Evolutionary conservation across 78 protist genomes (phyloP), one percentile per base, ranked within the genome.

Genomic region (Capsaspora owczarzaki): DNA sequence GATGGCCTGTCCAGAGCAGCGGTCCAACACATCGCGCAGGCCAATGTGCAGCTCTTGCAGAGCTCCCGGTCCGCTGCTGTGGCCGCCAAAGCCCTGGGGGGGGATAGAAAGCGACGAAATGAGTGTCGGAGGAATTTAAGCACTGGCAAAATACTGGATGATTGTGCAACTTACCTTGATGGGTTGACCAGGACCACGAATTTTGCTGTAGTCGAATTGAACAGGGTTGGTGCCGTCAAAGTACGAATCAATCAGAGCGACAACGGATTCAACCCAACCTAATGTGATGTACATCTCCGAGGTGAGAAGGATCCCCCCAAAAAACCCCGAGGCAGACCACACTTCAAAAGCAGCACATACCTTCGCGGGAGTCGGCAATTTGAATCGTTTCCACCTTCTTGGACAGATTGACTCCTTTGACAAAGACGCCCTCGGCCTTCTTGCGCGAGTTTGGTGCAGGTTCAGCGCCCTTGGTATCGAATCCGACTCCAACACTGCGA

Each of bases 71-170:
- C 97, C 97, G 12, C 90, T 63, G 33, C 91, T 72, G 31, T 27
- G 38, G n/a, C 97, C 97, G 4, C 97, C 97, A 72, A 93, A 93
- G 49, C 93, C 94, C 78, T 88, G 40, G 4, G 29, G 23, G 78
- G 71, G 27, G 88, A 87, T 29, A 91, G 89, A 33, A 31, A n/a
- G n/a, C n/a, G n/a, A n/a, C n/a, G n/a, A n/a, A n/a, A n/a, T n/a
- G n/a, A n/a, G n/a, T n/a, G n/a, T n/a, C n/a, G n/a, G n/a, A n/a
- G n/a, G n/a, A n/a, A n/a, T n/a, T n/a, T n/a, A n/a, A n/a, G n/a
- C n/a, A n/a, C n/a, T n/a, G n/a, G n/a, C n/a, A n/a, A n/a, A n/a
- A n/a, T n/a, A n/a, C n/a, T n/a, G n/a, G n/a, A n/a, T n/a, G n/a
- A n/a, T n/a, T n/a, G n/a, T n/a, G n/a, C n/a, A n/a, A n/a, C n/a